These are phyloP conservation scores for Sporothrix dimorphospora DNA, from an alignment of 2,329 filamentous ascomycete genomes.

Conservation along the genomic window DNA sequence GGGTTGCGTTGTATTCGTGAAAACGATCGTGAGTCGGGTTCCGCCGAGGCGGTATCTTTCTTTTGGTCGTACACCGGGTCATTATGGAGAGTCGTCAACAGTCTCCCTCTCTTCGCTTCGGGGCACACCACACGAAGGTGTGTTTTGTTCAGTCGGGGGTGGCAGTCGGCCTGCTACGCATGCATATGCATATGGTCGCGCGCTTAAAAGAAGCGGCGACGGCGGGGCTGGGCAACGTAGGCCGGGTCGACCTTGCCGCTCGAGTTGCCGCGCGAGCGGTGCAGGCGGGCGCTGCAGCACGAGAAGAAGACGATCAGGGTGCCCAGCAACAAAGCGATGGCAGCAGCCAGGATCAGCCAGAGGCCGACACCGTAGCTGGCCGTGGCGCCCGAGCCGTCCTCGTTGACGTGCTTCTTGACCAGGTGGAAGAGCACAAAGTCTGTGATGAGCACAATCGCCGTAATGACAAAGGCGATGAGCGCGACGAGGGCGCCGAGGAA, in stretches of 20 bases:
- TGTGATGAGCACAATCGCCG: constrained; percentile 53
- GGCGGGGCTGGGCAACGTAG: constrained; percentile 34
- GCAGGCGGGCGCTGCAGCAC: constrained; percentile 59
- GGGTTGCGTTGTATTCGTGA: not conserved
- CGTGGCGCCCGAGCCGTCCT: constrained; percentile 36
- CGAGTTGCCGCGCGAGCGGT: constrained; percentile 38
- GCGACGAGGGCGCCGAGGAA: constrained; percentile 55
- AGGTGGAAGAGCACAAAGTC: constrained; percentile 63
- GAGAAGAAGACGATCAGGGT: constrained; percentile 62
- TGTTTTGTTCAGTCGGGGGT: not conserved
- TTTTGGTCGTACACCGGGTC: constrained; percentile 21
- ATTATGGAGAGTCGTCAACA: constrained; percentile 6
- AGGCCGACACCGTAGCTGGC: constrained; percentile 57
- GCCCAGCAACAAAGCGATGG: constrained; percentile 58
- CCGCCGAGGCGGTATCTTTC: not conserved
- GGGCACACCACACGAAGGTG: no score
- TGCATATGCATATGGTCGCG: no score
- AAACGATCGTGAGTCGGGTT: constrained; percentile 4
- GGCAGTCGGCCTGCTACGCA: not conserved
- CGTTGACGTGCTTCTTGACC: constrained; percentile 59
- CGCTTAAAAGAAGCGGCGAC: constrained; percentile 34
- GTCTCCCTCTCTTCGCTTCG: constrained; percentile 9
- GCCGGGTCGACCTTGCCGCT: constrained; percentile 39
- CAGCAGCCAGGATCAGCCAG: constrained; percentile 62
- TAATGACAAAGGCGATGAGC: constrained; percentile 53